phyloP scores from a whole-genome alignment of 148 eudicot species.

The Rhododendron ovatum region DNA sequence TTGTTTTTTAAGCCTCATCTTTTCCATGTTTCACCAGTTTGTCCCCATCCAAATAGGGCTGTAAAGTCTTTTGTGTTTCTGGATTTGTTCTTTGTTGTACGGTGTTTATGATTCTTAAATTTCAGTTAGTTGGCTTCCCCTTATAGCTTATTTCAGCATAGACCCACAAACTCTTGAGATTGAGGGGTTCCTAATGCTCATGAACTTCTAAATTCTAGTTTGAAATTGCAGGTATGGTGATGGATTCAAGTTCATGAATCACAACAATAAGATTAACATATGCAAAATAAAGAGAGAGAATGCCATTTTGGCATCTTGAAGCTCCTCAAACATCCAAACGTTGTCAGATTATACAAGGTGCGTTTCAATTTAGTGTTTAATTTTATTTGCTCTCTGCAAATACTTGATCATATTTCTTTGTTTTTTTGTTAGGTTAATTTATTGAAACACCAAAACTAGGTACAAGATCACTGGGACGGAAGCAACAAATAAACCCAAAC shows the following conservation, averaged over 20 bases:
- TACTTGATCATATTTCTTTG: too few species aligned
- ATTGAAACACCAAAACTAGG: too few species aligned
- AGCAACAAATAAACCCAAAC: too few species aligned
- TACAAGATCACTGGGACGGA: too few species aligned
- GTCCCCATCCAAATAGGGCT: background rate
- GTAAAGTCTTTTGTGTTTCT: background rate
- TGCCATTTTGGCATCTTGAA: too few species aligned
- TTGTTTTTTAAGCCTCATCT: background rate
- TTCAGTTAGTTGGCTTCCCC: background rate
- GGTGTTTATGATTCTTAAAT: background rate
- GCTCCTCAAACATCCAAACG: too few species aligned
- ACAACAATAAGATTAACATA: constrained; percentile 24
- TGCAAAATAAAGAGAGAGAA: background rate
- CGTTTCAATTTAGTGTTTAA: too few species aligned
- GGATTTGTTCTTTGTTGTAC: background rate
- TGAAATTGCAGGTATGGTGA: constrained; percentile 44
- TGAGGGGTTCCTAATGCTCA: background rate
- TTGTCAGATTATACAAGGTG: too few species aligned
- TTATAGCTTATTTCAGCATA: background rate
- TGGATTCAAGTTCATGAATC: constrained; percentile 44
- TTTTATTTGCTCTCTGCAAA: too few species aligned
- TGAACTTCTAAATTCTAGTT: background rate
- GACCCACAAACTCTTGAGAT: background rate
- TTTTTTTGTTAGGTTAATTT: too few species aligned
- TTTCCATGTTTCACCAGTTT: background rate